These are phyloP conservation scores for Phytopythium cucurbitacearum DNA, from an alignment of 352 stramenopile genomes.

Conservation along the genomic window DNA sequence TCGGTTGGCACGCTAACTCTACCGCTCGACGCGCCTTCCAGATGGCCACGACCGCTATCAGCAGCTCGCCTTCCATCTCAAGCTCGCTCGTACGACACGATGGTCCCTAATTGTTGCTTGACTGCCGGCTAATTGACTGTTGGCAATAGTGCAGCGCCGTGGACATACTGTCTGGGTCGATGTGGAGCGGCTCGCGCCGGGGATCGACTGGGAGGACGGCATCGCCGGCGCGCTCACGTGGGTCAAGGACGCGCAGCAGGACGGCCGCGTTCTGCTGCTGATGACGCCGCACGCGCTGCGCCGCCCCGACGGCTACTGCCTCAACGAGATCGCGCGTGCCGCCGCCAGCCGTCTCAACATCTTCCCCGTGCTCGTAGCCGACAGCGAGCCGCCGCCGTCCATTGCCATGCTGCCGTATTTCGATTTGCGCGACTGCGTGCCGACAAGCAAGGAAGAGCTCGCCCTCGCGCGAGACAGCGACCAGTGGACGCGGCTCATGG, in stretches of 20 bases:
- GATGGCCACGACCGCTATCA: constrained; percentile 76
- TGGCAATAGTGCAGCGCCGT: constrained; percentile 43
- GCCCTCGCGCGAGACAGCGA: constrained; percentile 24
- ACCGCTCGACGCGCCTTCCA: constrained; percentile 8
- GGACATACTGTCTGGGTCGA: constrained; percentile 73
- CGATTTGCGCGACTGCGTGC: constrained; percentile 67
- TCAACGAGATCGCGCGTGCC: constrained; percentile 74
- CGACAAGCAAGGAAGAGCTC: constrained; percentile 16
- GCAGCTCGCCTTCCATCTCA: constrained; percentile 65
- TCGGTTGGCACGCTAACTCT: background rate
- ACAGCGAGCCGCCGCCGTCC: constrained; percentile 59
- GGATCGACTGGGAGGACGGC: constrained; percentile 74
- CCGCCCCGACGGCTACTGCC: constrained; percentile 67
- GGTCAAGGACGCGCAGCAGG: constrained; percentile 63
- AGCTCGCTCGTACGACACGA: constrained; percentile 37
- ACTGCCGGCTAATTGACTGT: background rate
- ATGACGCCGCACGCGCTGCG: constrained; percentile 78
- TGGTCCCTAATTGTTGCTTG: background rate
- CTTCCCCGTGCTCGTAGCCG: constrained; percentile 63
- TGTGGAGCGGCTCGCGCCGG: constrained; percentile 58
- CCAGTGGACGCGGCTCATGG: constrained; percentile 43
- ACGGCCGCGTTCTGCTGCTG: constrained; percentile 68
- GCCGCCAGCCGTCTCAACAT: constrained; percentile 56
- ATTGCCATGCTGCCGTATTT: constrained; percentile 76
- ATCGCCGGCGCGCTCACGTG: constrained; percentile 59